Conservation (phyloP, 768 basidiomycete genomes). For the Leucocoprinus sp. region DNA sequence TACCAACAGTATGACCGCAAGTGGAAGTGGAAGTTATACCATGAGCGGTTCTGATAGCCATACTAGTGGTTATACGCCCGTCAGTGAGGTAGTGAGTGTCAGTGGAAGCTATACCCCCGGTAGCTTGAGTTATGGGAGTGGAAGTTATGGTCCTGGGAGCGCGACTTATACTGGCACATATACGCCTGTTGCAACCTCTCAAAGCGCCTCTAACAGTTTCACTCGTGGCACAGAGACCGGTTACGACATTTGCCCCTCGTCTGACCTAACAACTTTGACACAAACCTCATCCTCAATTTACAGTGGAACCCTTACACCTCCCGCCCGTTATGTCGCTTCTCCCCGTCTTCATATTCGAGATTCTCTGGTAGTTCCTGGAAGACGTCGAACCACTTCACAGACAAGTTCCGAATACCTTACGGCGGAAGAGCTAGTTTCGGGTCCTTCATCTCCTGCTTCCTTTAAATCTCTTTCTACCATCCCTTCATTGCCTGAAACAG, state of each 20-base stretch:
- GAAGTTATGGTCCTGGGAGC: conserved; percentile 16
- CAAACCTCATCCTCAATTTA: conserved; percentile 21
- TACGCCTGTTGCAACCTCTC: conserved; percentile 7
- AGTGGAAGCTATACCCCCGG: conserved; percentile 14
- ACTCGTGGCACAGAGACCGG: conserved; percentile 41
- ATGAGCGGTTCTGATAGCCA: conserved; percentile 6
- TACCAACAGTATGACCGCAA: conserved; percentile 4
- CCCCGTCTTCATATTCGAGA: conserved; percentile 20
- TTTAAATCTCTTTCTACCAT: conserved; percentile 26
- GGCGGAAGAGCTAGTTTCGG: conserved; percentile 26
- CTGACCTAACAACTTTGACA: conserved; percentile 35
- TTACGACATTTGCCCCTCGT: conserved; percentile 46
- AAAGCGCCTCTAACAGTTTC: conserved; percentile 17
- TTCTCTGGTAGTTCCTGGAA: conserved; percentile 27
- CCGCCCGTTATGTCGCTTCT: conserved; percentile 21
- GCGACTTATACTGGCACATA: conserved; percentile 2
- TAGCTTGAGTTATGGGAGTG: conserved; percentile 13
- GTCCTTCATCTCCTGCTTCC: conserved; percentile 21
- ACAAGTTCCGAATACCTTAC: conserved; percentile 46
- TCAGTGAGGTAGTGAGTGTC: conserved; percentile 13
- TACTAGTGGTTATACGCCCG: conserved; percentile 6
- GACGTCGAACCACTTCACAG: conserved; percentile 36
- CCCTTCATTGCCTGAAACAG: conserved; percentile 19
- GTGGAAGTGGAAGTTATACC: conserved; percentile 12
- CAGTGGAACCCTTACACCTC: conserved; percentile 26